Base-by-base conservation (phyloP, 805 yeast species). In the Ogataea ramenticola region DNA sequence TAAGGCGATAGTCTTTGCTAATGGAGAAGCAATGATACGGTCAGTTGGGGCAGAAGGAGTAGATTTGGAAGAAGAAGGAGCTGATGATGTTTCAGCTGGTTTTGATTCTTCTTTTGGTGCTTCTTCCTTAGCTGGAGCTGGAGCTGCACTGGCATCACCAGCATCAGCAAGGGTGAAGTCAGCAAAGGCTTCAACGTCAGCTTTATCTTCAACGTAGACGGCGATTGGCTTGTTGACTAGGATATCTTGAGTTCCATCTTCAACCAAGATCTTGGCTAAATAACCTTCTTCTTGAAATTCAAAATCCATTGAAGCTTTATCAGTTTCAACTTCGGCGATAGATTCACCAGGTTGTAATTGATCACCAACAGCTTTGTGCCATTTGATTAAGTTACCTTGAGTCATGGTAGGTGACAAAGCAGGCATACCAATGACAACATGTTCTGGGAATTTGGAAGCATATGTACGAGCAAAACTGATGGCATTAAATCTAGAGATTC, bases 351-450 rank as follows among this genome's bases (percentile, higher is more conserved):
- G 93, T 27, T 75, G 58, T 53, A 93, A 79, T 65, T 78, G 68
- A 64, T 93, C 99, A 60, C 99, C 99, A 33, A 82, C 86, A 38
- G 77, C 67, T 72, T 90, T 93, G 62, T 80, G 76, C 99, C 99
- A 93, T 47, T 79, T 72, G 34, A 91, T 91, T 52, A 93, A 72
- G 65, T 80, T 83, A 63, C 99, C 99, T 62, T 86, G 91, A 49
- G 96, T 86, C 99, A 93, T 93, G 43, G 99, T 93, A 52, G 99
- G 99, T n/a, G 98, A 91, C 58, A 93, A 73, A 10, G 99, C 99
- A 40, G 99, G 99, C 99, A 93, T 93, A 64, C 82, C 83, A 57
- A 93, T 88, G 60, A 93, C 81, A 48, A 85, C 79, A 68, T 93
- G 97, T 19, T 54, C 60, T 32, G 68, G 70, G 52, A 58, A 65